Evolutionary conservation across 2,329 filamentous ascomycete genomes (phyloP).

Genomic region (Fonsecaea nubica): DNA sequence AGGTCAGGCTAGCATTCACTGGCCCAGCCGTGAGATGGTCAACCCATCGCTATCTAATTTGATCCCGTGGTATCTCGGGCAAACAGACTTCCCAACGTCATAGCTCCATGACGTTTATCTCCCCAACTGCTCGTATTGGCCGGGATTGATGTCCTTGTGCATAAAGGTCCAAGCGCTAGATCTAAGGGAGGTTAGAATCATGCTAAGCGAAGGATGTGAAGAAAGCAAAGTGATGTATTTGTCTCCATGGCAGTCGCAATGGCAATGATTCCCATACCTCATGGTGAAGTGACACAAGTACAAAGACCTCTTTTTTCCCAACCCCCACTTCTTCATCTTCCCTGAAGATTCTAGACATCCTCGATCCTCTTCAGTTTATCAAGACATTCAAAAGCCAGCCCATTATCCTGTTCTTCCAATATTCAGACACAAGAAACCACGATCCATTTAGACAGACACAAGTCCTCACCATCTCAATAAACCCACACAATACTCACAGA

Average conservation of each 20-base stretch:
- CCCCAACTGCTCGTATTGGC: constrained; percentile 15
- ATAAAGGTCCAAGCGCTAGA: constrained; percentile 9
- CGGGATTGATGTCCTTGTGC: background rate
- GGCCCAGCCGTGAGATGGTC: constrained; percentile 16
- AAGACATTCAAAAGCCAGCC: constrained; percentile 13
- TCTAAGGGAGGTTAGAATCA: constrained; percentile 19
- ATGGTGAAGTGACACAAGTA: constrained; percentile 20
- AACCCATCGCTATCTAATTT: constrained; percentile 15
- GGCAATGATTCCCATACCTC: background rate
- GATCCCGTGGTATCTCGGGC: constrained; percentile 9
- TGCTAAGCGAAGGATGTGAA: constrained; percentile 14
- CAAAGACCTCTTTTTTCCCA: constrained; percentile 1
- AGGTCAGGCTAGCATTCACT: background rate
- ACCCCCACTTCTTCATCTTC: constrained; percentile 1
- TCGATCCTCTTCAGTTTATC: background rate
- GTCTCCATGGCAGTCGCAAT: constrained; percentile 3
- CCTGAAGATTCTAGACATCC: constrained; percentile 29
- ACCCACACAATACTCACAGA: constrained; percentile 17
- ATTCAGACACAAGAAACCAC: constrained; percentile 12
- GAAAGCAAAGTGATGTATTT: constrained; percentile 12
- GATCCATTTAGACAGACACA: constrained; percentile 18
- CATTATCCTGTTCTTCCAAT: background rate
- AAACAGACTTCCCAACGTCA: constrained; percentile 15
- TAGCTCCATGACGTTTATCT: background rate
- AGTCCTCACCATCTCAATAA: constrained; percentile 9